A percentile compares a stretch with the other conserved stretches of the same genome.
Evolutionary conservation across 257 asterid genomes (phyloP).

Genomic region (Solanum phureja): DNA sequence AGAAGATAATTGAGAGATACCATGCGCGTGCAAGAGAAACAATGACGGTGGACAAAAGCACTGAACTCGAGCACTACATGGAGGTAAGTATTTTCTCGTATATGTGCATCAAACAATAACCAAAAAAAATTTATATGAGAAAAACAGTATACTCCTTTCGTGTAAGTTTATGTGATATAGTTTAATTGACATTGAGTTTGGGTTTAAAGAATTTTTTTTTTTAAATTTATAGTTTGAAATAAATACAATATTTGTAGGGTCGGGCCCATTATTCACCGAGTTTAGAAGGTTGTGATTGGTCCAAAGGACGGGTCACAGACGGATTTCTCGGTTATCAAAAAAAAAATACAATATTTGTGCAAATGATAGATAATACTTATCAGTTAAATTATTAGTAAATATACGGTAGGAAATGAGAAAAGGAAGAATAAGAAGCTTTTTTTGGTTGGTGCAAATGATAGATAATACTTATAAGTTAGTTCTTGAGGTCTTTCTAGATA

Average conservation of each 20-base stretch:
- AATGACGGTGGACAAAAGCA: slow-evolving; percentile 1
- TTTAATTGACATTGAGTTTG: neutral
- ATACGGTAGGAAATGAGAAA: neutral
- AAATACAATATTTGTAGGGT: too few relatives aligned
- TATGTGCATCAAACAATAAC: neutral
- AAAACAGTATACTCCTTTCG: neutral
- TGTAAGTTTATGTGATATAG: too few relatives aligned
- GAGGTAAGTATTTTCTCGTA: slow-evolving; percentile 27
- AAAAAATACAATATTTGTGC: neutral
- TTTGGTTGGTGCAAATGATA: neutral
- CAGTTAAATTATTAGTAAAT: too few relatives aligned
- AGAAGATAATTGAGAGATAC: slow-evolving; percentile 38
- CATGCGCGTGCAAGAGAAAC: slow-evolving; percentile 22
- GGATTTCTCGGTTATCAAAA: too few relatives aligned
- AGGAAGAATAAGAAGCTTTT: neutral
- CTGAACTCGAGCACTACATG: slow-evolving; percentile 16
- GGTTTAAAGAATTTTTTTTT: neutral
- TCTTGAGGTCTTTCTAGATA: neutral
- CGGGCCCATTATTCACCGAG: too few relatives aligned
- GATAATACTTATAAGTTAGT: too few relatives aligned
- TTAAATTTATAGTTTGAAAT: too few relatives aligned
- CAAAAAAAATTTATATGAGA: neutral
- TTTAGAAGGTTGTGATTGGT: too few relatives aligned
- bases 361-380: too few relatives aligned
- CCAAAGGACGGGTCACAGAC: too few relatives aligned